Evolutionary conservation across 179 eudicot genomes (phyloP).

Genomic region (Beta lomatogona): DNA sequence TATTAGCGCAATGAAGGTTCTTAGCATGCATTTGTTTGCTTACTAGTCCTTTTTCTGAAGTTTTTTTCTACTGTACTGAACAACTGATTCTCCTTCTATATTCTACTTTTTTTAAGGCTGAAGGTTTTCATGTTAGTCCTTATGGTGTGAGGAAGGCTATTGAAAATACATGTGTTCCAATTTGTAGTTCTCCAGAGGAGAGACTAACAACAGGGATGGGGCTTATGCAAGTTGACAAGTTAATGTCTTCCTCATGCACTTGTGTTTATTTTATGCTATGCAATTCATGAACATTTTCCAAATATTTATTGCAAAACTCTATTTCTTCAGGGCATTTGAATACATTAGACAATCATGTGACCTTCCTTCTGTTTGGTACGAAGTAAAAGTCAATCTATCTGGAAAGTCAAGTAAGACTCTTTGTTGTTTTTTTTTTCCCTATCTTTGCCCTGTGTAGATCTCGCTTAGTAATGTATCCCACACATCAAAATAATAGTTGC

Average conservation of each 20-base stretch:
- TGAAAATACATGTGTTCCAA: constrained; percentile 77
- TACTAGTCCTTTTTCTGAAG: constrained; percentile 9
- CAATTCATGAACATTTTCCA: background rate
- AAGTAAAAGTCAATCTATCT: constrained; percentile 68
- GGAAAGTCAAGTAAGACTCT: constrained; percentile 67
- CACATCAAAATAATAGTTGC: background rate
- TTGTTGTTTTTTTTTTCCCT: constrained; percentile 1
- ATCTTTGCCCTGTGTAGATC: background rate
- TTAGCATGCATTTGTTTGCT: constrained; percentile 23
- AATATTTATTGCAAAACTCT: constrained; percentile 1
- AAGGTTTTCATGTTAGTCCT: constrained; percentile 88
- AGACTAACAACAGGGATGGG: constrained; percentile 89
- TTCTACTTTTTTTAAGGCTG: constrained; percentile 57
- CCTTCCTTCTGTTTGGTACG: constrained; percentile 69
- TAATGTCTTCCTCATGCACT: constrained; percentile 29
- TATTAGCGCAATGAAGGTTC: constrained; percentile 95
- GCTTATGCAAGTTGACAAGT: constrained; percentile 98
- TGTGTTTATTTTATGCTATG: background rate
- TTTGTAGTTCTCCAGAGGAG: constrained; percentile 85
- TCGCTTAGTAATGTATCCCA: background rate
- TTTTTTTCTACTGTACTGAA: constrained; percentile 2
- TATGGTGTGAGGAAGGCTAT: constrained; percentile 86
- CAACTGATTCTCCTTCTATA: constrained; percentile 1
- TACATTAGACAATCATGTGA: constrained; percentile 63
- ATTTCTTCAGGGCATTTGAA: constrained; percentile 72